Conservation (phyloP, 345 rosid genomes). For the Streptanthus diversifolius region DNA sequence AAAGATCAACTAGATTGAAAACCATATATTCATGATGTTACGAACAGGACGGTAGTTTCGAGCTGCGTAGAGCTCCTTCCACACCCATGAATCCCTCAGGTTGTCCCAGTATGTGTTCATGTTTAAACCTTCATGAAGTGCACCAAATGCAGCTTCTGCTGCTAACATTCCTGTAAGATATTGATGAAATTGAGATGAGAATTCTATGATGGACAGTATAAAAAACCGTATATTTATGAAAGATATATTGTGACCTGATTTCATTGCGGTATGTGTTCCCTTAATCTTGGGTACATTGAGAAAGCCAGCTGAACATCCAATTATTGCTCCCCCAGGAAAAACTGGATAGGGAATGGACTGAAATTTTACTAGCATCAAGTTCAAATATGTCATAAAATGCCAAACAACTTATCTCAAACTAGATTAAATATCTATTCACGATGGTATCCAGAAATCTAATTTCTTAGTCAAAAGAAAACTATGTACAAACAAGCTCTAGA, state of each 20-base stretch:
- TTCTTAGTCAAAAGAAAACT: background rate
- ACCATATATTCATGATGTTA: slow-evolving; percentile 11
- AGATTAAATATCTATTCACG: background rate
- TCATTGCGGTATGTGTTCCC: slow-evolving; percentile 99
- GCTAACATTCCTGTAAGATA: slow-evolving; percentile 82
- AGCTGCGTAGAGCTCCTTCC: slow-evolving; percentile 79
- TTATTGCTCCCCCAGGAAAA: slow-evolving; percentile 95
- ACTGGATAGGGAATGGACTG: slow-evolving; percentile 99
- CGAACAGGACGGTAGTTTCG: slow-evolving; percentile 92
- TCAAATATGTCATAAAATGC: slow-evolving; percentile 34
- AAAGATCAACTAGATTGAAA: slow-evolving; percentile 11
- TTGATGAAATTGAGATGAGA: background rate
- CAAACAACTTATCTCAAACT: background rate
- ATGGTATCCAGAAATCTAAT: background rate
- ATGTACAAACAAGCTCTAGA: background rate
- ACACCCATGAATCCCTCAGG: slow-evolving; percentile 76
- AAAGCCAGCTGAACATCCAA: slow-evolving; percentile 98
- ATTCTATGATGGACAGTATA: background rate
- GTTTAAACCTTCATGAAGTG: slow-evolving; percentile 49
- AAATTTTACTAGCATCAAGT: slow-evolving; percentile 82
- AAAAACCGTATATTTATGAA: background rate
- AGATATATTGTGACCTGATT: slow-evolving; percentile 60
- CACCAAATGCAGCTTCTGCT: slow-evolving; percentile 82
- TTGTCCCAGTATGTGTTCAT: slow-evolving; percentile 74
- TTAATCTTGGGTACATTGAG: slow-evolving; percentile 94